Percentiles rank a stretch among this genome's conserved stretches.
Conservation (phyloP, 768 basidiomycete species). For the Amanita muscaria region DNA sequence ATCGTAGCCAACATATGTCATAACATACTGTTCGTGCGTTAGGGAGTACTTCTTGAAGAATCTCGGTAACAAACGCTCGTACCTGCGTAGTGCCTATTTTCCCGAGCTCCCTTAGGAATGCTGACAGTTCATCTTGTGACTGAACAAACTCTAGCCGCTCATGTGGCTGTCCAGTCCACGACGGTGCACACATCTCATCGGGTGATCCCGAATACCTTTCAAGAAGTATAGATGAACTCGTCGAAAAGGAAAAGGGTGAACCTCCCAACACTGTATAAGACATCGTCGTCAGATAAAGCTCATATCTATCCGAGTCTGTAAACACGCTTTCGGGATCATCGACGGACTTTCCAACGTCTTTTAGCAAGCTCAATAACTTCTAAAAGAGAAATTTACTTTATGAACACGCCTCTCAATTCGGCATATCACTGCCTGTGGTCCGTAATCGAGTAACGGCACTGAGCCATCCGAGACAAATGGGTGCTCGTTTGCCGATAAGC, state of each 20-base stretch:
- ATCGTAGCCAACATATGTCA: background rate
- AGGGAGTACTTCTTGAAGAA: background rate
- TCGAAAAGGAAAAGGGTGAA: background rate
- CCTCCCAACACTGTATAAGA: background rate
- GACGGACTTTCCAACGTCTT: background rate
- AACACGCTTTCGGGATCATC: constrained; percentile 1
- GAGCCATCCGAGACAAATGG: constrained; percentile 1
- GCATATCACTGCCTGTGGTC: background rate
- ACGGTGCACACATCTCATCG: background rate
- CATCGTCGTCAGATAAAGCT: background rate
- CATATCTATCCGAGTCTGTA: background rate
- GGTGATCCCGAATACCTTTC: background rate
- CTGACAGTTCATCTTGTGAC: background rate
- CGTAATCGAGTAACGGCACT: constrained; percentile 1
- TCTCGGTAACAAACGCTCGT: background rate
- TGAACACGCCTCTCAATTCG: background rate
- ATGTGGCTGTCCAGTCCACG: background rate
- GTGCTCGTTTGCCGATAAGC: background rate
- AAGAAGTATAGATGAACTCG: background rate
- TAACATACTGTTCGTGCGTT: background rate
- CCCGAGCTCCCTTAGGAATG: background rate
- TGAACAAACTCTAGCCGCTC: background rate
- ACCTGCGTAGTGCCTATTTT: background rate
- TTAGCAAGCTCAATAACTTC: background rate
- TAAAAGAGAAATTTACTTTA: background rate